These are phyloP conservation scores for Fistulifera pelliculosa DNA, from an alignment of 108 stramenopile species.

Conservation along the genomic window DNA sequence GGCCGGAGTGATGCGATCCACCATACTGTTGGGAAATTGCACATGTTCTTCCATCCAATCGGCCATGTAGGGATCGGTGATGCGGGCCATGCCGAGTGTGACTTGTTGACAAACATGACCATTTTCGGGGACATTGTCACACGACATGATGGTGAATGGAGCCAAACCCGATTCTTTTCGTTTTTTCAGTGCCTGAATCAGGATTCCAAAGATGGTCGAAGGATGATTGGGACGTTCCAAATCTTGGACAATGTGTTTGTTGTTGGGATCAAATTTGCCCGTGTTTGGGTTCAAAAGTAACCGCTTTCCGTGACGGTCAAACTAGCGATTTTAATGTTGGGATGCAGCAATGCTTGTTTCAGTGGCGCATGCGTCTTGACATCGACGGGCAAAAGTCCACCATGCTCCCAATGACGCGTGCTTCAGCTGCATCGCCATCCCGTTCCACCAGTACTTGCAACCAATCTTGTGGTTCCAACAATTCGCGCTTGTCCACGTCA, in stretches of 20 bases:
- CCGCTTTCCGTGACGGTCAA: conserved; percentile 54
- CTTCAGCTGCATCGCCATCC: conserved; percentile 10
- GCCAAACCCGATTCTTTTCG: conserved; percentile 8
- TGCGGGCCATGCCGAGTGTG: conserved; percentile 2
- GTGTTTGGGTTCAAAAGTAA: conserved; percentile 29
- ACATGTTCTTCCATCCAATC: conserved; percentile 39
- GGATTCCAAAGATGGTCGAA: conserved; percentile 11
- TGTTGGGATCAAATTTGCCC: conserved; percentile 25
- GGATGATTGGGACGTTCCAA: conserved; percentile 17
- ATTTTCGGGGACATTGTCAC: conserved; percentile 52
- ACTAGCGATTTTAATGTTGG: conserved; percentile 29
- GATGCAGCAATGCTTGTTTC: conserved; percentile 7
- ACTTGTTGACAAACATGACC: conserved; percentile 21
- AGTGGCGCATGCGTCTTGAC: background rate
- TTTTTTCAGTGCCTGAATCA: conserved; percentile 10
- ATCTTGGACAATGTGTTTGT: conserved; percentile 19
- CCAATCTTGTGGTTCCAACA: conserved; percentile 32
- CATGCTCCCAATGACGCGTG: conserved; percentile 13
- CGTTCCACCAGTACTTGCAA: conserved; percentile 33
- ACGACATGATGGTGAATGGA: conserved; percentile 39
- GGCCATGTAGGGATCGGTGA: conserved; percentile 16
- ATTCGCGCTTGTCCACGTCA: conserved; percentile 31
- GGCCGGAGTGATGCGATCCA: conserved; percentile 54
- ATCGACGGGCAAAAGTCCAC: conserved; percentile 14
- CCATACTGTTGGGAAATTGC: conserved; percentile 53